Percentiles rank a stretch among this genome's conserved stretches.
Conservation (phyloP, 345 rosid genomes). For the Isatis tinctoria region DNA sequence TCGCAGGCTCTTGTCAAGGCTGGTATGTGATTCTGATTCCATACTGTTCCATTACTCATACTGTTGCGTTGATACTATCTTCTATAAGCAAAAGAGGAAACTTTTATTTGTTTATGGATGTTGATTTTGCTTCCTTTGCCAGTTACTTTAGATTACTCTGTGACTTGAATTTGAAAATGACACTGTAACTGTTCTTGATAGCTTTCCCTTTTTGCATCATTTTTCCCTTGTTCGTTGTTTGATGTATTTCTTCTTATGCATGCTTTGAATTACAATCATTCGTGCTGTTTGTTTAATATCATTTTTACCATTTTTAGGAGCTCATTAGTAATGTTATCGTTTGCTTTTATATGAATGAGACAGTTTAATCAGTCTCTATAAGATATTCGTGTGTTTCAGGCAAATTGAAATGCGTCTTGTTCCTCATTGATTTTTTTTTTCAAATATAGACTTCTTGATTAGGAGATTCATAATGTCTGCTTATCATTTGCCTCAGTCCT, state of each 20-base stretch:
- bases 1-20: conserved; percentile 80
- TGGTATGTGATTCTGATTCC: conserved; percentile 44
- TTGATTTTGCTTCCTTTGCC: neutral
- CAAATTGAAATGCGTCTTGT: neutral
- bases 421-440: neutral
- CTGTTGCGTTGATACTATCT: neutral
- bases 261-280: neutral
- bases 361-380: neutral
- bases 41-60: neutral
- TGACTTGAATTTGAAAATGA: neutral
- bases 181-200: neutral
- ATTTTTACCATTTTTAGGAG: neutral
- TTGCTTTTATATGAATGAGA: neutral
- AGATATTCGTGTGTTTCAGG: neutral
- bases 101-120: neutral
- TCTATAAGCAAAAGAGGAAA: neutral
- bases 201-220: neutral
- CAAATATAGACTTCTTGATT: neutral
- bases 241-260: neutral
- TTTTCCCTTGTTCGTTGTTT: neutral
- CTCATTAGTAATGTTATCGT: neutral
- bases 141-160: neutral
- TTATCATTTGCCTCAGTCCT: neutral
- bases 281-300: neutral
- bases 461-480: neutral